Base-by-base conservation (phyloP, 2,329 filamentous ascomycete species). In the Diaporthe capsici region DNA sequence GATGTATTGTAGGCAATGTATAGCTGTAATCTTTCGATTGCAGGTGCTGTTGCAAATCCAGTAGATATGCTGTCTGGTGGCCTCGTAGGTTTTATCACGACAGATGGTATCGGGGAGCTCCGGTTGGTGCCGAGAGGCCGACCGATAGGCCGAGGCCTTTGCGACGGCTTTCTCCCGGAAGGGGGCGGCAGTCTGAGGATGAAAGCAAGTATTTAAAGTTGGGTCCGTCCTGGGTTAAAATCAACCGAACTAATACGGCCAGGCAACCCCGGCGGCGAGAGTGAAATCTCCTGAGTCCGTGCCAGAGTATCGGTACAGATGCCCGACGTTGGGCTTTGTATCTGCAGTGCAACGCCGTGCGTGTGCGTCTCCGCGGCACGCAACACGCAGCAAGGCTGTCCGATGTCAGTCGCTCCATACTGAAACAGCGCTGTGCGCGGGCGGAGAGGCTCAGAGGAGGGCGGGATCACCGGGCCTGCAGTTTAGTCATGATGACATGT, bases 281-380 rank as follows among this genome's bases (percentile, higher is more conserved):
- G 65, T 55, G 49, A 55, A 70, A 70, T 70, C 49, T 70, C 31
- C 65, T 70, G 65, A 70, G 65, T 70, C 65, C 65, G 65, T 70
- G 71, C 71, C 71, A 73, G 58, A 55, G 58, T 57, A 63, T 65
- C 71, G 58, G 71, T 65, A 65, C 58, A 65, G 58, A n/a, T 25
- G 47, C 39, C 42, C 39, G 73, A 75, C 73, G 55, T 61, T 49
- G 39, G 44, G n/a, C 44, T 75, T 25, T 51, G 65, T 71, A 53
- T 49, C 75, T 74, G 75, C 75, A 74, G 65, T 76, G 75, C 75
- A 76, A 76, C 75, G 63, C 72, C 57, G 58, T 65, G 57, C 57
- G 47, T 53, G 57, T 68, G 57, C 65, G 49, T 49, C 75, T 58
- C 49, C 49, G 65, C 65, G 72, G 71, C 55, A 55, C 47, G 44